These are phyloP conservation scores for Lipomyces anomalus DNA, from an alignment of 805 yeast species.

Conservation along the genomic window DNA sequence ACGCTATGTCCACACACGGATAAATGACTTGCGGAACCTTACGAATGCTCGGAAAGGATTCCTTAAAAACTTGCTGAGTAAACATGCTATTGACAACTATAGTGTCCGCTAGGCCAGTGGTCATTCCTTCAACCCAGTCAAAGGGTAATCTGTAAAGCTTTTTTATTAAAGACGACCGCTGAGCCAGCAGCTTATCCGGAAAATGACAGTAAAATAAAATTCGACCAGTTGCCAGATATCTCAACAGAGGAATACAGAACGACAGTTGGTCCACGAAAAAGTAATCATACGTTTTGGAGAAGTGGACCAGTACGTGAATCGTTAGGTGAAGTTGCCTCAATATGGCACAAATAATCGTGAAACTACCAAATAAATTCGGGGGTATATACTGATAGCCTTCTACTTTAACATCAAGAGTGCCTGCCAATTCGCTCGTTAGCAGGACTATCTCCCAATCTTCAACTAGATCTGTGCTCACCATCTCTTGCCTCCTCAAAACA, in stretches of 20 bases:
- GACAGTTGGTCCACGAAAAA: constrained; percentile 85
- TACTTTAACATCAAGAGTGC: constrained; percentile 55
- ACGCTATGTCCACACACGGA: constrained; percentile 65
- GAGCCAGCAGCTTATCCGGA: constrained; percentile 79
- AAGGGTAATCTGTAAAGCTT: constrained; percentile 72
- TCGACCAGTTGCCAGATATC: constrained; percentile 35
- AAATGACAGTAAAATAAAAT: constrained; percentile 90
- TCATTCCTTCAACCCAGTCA: constrained; percentile 74
- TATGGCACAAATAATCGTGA: constrained; percentile 77
- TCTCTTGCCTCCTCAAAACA: constrained; percentile 83
- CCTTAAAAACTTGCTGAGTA: constrained; percentile 62
- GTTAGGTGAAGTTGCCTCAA: constrained; percentile 72
- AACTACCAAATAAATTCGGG: constrained; percentile 53
- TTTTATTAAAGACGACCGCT: constrained; percentile 47
- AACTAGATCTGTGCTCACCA: too few relatives aligned
- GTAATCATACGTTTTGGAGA: constrained; percentile 53
- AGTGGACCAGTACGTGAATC: constrained; percentile 39
- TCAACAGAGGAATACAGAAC: constrained; percentile 71
- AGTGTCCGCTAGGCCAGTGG: constrained; percentile 69
- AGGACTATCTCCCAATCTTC: too few relatives aligned
- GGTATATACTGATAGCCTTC: constrained; percentile 80
- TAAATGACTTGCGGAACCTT: constrained; percentile 52
- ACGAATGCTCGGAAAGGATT: constrained; percentile 46
- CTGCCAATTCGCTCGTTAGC: constrained; percentile 12
- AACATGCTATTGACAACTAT: constrained; percentile 85